Evolutionary conservation across 164 flowering plant genomes (phyloP).

Genomic region (Vitis cinerea): DNA sequence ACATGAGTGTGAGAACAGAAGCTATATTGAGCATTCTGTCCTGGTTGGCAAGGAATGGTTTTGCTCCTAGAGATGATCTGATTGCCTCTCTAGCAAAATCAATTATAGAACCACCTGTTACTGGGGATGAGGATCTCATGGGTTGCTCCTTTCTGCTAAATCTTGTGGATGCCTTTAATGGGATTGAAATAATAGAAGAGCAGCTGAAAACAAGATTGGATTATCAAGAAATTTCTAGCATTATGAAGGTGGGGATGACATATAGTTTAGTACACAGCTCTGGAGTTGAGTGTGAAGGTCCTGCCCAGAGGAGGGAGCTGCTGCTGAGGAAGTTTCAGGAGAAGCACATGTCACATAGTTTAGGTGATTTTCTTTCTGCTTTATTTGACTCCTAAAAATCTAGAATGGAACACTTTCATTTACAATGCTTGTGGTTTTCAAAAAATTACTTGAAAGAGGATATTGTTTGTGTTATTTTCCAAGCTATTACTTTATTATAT

Average conservation of each 20-base stretch:
- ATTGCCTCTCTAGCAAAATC: slow-evolving; percentile 77
- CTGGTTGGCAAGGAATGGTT: slow-evolving; percentile 84
- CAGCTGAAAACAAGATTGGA: slow-evolving; percentile 60
- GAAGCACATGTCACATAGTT: slow-evolving; percentile 47
- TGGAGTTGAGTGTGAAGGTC: slow-evolving; percentile 54
- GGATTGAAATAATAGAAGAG: slow-evolving; percentile 83
- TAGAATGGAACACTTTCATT: slow-evolving; percentile 1
- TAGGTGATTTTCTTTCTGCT: slow-evolving; percentile 44
- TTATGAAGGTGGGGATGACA: slow-evolving; percentile 86
- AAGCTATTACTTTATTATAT: not conserved
- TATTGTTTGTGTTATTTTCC: not conserved
- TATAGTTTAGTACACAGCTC: slow-evolving; percentile 72
- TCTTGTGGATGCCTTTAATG: slow-evolving; percentile 85
- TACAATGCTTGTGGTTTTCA: slow-evolving; percentile 1
- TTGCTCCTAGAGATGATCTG: slow-evolving; percentile 77
- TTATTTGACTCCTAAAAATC: not conserved
- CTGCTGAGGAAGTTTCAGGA: slow-evolving; percentile 61
- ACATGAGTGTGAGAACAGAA: slow-evolving; percentile 47
- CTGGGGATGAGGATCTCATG: slow-evolving; percentile 63
- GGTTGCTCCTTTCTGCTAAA: slow-evolving; percentile 82
- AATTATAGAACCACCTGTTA: slow-evolving; percentile 66
- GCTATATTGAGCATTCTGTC: slow-evolving; percentile 61
- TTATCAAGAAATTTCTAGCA: slow-evolving; percentile 68
- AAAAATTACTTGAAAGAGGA: not conserved
- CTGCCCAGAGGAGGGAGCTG: slow-evolving; percentile 68